Evolutionary conservation across 192 early-diverging fungal genomes (phyloP), one percentile per base, ranked within the genome.

Genomic region (Coemansia sp.): DNA sequence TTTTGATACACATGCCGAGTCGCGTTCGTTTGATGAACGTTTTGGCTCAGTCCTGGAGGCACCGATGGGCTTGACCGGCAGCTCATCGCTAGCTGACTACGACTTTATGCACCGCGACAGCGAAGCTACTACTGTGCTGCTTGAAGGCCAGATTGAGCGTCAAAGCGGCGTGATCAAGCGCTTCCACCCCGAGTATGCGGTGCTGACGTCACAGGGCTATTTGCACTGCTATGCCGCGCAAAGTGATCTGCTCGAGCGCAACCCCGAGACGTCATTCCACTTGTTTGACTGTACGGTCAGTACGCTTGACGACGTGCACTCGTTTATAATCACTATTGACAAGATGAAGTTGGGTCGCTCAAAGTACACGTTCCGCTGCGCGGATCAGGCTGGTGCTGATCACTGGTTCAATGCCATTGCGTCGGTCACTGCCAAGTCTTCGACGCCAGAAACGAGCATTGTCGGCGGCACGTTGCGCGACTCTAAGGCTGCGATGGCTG

Each of bases 21-120:
- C 65, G 37, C 69, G 57, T 19, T 38, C 69, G 1, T 77, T 77
- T 58, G 69, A 77, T 10, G 22, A 58, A 25, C 61, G 59, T 14
- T 77, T 64, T 22, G 75, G 75, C 25, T 38, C 75, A 0, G 63
- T 60, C 7, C 55, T 77, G 52, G 53, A 61, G 16, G 23, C 54
- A 12, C 75, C 75, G 7, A 59, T 77, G 69, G 75, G 75, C 2
- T 62, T 77, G 3, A 62, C 47, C 3, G 75, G 75, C 17, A 26
- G 41, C 26, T 71, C 75, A 9, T 52, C 60, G 37, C 61, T 72
- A 48, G 62, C 58, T 1, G 62, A 72, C 66, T 77, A 72, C 60
- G 69, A 77, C 31, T 77, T 71, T 45, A 77, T 77, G 75, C 62
- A 77, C 59, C 64, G 66, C 52, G 63, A 77, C 63, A 68, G 69